Conservation (phyloP, 768 basidiomycete species). For the Arthromyces matolae region DNA sequence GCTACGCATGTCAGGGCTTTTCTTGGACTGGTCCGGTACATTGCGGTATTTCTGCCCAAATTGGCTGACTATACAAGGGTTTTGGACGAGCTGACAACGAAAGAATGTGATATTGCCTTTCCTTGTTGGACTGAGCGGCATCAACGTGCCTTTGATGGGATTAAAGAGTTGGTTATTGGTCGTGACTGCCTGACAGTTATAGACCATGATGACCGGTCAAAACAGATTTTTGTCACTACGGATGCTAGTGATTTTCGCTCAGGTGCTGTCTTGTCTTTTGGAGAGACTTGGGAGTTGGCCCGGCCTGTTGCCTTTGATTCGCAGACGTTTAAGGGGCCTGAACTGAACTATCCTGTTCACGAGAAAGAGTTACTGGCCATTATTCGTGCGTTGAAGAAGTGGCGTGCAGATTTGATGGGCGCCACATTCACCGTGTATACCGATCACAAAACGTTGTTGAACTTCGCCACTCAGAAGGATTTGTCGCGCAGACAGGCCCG, state of each 20-base stretch:
- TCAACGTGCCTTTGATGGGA: constrained; percentile 21
- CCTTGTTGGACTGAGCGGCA: constrained; percentile 22
- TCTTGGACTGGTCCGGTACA: constrained; percentile 16
- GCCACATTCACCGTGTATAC: constrained; percentile 12
- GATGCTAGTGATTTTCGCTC: background rate
- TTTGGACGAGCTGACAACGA: constrained; percentile 17
- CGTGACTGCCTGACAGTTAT: constrained; percentile 25
- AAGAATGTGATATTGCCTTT: constrained; percentile 14
- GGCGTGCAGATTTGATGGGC: constrained; percentile 22
- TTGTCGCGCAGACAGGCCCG: constrained; percentile 26
- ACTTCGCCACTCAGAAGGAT: constrained; percentile 26
- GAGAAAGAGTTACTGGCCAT: constrained; percentile 35
- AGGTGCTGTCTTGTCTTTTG: constrained; percentile 16
- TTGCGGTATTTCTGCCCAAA: constrained; percentile 17
- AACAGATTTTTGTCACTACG: constrained; percentile 5
- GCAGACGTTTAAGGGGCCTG: constrained; percentile 1
- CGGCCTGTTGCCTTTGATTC: constrained; percentile 3
- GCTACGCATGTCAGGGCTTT: background rate
- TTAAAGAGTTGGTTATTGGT: constrained; percentile 26
- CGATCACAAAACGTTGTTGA: constrained; percentile 19
- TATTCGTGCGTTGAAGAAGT: constrained; percentile 24
- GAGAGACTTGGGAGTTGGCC: background rate
- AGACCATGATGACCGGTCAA: constrained; percentile 23
- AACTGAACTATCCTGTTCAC: constrained; percentile 18
- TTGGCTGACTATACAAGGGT: constrained; percentile 20